Evolutionary conservation across 495 filamentous ascomycete species (phyloP).

Genomic region (Tuber calosporum): DNA sequence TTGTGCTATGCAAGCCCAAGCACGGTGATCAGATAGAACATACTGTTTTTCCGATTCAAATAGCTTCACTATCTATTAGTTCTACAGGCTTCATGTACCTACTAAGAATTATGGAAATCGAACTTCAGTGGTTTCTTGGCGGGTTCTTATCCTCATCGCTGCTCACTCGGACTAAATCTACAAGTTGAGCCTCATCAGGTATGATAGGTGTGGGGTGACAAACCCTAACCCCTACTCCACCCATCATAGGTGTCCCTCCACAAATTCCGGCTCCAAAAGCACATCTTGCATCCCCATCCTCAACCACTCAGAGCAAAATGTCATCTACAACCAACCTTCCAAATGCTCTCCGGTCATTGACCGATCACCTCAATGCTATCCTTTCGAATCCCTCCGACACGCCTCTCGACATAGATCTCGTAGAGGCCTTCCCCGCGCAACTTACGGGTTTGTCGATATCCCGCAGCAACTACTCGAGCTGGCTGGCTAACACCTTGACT

Average conservation of each 20-base stretch:
- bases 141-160: background rate
- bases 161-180: background rate
- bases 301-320: background rate
- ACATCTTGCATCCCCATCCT: background rate
- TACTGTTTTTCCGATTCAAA: background rate
- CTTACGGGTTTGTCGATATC: slow-evolving; percentile 20
- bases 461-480: background rate
- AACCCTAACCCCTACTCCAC: background rate
- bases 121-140: background rate
- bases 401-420: slow-evolving; percentile 24
- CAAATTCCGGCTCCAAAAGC: background rate
- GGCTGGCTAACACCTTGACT: slow-evolving; percentile 4
- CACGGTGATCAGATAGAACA: background rate
- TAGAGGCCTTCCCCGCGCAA: slow-evolving; percentile 33
- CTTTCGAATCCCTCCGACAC: slow-evolving; percentile 18
- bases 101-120: background rate
- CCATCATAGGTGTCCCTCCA: background rate
- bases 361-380: slow-evolving; percentile 17
- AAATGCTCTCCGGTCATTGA: slow-evolving; percentile 17
- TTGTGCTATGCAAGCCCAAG: background rate
- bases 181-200: background rate
- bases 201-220: background rate
- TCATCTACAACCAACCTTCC: background rate
- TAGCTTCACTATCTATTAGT: background rate
- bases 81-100: background rate